phyloP scores from a whole-genome alignment of 331 rosid species.

The Telfairia occidentalis region DNA sequence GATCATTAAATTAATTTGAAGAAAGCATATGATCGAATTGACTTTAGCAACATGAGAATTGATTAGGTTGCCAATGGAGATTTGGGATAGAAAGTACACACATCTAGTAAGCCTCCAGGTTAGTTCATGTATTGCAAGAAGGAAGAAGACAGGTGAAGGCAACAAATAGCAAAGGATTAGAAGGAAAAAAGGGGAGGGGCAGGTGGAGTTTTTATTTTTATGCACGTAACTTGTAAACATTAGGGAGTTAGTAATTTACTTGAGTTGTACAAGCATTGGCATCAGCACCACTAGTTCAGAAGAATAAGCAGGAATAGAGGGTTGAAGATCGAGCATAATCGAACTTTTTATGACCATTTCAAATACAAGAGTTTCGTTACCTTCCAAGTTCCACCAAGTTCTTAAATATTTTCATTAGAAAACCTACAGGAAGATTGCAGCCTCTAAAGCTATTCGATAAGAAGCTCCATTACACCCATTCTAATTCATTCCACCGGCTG shows the following conservation, averaged over 20 bases:
- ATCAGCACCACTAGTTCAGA: background rate
- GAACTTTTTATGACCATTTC: background rate
- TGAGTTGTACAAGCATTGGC: background rate
- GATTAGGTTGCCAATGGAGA: background rate
- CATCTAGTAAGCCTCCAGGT: background rate
- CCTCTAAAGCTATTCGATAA: background rate
- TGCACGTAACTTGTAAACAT: background rate
- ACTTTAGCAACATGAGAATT: background rate
- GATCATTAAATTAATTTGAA: background rate
- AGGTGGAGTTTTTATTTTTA: too few relatives aligned
- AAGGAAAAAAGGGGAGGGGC: too few relatives aligned
- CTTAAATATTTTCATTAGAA: background rate
- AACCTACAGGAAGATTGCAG: background rate
- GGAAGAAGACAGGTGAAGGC: background rate
- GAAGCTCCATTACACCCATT: background rate
- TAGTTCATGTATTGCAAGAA: background rate
- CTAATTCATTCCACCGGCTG: background rate
- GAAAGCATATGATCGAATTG: background rate
- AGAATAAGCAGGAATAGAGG: background rate
- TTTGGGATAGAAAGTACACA: background rate
- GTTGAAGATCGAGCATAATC: background rate
- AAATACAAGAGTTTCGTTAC: background rate
- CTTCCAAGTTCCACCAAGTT: background rate
- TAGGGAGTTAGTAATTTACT: background rate
- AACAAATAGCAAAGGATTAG: too few relatives aligned